Conservation (phyloP, 345 rosid genomes). For the Citropsis articulata region DNA sequence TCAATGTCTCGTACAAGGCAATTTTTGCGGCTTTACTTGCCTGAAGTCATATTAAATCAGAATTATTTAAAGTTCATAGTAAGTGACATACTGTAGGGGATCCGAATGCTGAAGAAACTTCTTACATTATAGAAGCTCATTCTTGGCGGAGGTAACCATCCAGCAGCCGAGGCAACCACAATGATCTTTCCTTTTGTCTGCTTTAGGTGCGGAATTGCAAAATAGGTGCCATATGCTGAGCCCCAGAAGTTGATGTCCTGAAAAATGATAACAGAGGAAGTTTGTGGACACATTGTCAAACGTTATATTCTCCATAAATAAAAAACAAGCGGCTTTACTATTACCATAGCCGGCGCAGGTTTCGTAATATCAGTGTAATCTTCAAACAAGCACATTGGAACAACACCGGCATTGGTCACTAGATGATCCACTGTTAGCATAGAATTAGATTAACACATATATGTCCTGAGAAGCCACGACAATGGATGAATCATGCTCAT, state of each 20-base stretch:
- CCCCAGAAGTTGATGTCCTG: constrained; percentile 61
- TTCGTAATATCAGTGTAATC: constrained; percentile 41
- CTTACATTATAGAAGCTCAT: constrained; percentile 44
- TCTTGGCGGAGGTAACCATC: constrained; percentile 43
- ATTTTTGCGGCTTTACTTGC: constrained; percentile 59
- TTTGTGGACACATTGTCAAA: not conserved
- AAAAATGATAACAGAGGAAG: not conserved
- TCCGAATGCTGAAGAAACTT: not conserved
- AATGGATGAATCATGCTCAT: not conserved
- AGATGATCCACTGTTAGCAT: constrained; percentile 59
- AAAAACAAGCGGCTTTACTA: not conserved
- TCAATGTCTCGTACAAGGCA: constrained; percentile 41
- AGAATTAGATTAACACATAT: not conserved
- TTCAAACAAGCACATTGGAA: constrained; percentile 45
- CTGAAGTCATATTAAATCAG: constrained; percentile 15
- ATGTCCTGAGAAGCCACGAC: not conserved
- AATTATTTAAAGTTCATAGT: not conserved
- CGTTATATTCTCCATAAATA: not conserved
- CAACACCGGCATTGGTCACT: constrained; percentile 60
- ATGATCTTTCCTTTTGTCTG: constrained; percentile 45
- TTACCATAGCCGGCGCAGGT: constrained; percentile 47
- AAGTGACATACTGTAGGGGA: not conserved
- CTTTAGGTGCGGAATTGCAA: constrained; percentile 39
- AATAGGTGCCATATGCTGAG: constrained; percentile 38
- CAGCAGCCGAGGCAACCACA: constrained; percentile 40